These are phyloP conservation scores for Candida khao-thaluensis DNA, from an alignment of 805 yeast species.

Conservation along the genomic window DNA sequence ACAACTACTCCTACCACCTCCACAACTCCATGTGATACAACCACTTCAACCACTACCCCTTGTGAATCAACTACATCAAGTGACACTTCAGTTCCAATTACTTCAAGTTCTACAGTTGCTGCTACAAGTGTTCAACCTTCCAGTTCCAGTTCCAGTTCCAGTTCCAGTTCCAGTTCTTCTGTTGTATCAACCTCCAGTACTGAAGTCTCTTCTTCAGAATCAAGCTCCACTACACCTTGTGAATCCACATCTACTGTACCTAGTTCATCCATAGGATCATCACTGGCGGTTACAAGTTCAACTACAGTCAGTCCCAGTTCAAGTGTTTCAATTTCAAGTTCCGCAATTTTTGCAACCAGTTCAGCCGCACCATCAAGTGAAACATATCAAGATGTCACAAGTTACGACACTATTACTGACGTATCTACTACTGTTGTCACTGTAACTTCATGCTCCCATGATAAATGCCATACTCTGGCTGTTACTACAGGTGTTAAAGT, in stretches of 20 bases:
- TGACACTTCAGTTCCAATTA: too few relatives aligned
- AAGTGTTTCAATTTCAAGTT: background rate
- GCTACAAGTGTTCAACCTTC: background rate
- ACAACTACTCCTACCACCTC: too few relatives aligned
- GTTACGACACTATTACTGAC: background rate
- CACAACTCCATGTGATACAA: too few relatives aligned
- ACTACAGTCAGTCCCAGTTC: background rate
- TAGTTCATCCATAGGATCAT: background rate
- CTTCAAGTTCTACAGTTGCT: background rate
- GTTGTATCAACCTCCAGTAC: background rate
- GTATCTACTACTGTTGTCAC: constrained; percentile 10
- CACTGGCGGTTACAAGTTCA: too few relatives aligned
- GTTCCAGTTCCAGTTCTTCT: constrained; percentile 1
- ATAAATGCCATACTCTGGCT: constrained; percentile 18
- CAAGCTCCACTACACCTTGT: background rate
- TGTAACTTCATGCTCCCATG: constrained; percentile 19
- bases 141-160: background rate
- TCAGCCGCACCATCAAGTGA: background rate
- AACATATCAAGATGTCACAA: background rate
- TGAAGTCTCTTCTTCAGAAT: background rate
- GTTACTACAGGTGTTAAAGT: constrained; percentile 27
- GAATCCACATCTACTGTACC: background rate
- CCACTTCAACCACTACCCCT: too few relatives aligned
- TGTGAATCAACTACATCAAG: too few relatives aligned
- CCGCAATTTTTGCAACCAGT: background rate